phyloP scores from a whole-genome alignment of 2,329 filamentous ascomycete species.

The Fusarium pilosicola region DNA sequence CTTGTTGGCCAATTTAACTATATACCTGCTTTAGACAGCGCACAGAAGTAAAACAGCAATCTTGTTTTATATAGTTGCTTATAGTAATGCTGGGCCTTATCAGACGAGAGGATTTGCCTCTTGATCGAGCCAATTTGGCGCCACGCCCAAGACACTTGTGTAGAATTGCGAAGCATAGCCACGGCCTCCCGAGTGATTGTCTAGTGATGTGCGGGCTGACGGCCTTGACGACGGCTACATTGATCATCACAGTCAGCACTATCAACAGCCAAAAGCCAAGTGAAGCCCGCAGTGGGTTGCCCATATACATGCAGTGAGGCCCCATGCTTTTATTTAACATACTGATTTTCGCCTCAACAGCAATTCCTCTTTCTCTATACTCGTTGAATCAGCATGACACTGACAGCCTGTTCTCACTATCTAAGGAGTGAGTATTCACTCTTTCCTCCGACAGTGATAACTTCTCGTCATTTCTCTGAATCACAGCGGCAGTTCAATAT shows the following conservation, averaged over 20 bases:
- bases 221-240: background rate
- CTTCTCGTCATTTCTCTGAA: background rate
- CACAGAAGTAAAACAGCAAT: no score
- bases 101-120: no score
- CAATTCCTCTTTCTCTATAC: background rate
- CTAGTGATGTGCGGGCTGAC: background rate
- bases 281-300: fast-evolving
- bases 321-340: background rate
- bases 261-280: background rate
- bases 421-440: background rate
- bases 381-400: background rate
- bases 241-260: background rate
- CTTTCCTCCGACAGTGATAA: background rate
- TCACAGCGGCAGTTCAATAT: background rate
- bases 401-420: background rate
- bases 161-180: background rate
- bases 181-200: background rate
- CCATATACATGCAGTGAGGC: background rate
- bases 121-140: no score
- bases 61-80: no score
- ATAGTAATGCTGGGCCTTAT: no score
- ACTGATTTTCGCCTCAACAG: background rate
- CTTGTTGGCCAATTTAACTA: no score
- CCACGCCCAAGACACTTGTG: background rate
- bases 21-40: no score